These are phyloP conservation scores for Starmerella kuoi DNA, from an alignment of 805 yeast species.

Conservation along the genomic window DNA sequence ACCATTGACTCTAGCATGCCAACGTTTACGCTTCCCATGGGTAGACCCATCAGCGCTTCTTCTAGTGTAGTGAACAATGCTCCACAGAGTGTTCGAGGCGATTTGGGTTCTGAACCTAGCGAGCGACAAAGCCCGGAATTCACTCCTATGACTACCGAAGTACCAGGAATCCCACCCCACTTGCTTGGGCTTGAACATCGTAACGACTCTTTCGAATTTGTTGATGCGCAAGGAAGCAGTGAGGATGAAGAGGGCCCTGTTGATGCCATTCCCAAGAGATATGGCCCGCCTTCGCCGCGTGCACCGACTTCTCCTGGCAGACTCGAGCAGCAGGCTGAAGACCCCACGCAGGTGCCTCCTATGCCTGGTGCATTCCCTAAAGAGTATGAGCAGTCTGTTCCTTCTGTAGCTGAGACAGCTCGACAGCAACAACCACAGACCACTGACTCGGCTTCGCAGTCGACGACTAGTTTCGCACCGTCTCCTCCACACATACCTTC, in stretches of 20 bases:
- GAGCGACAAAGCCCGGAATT: slow-evolving; percentile 23
- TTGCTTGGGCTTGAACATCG: background rate
- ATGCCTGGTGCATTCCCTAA: slow-evolving; percentile 12
- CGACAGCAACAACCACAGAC: background rate
- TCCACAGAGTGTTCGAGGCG: slow-evolving; percentile 80
- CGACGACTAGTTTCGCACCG: background rate
- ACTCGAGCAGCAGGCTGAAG: background rate
- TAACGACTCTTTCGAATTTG: slow-evolving; percentile 28
- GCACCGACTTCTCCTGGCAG: background rate
- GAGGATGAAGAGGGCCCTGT: slow-evolving; percentile 21
- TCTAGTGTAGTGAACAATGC: slow-evolving; percentile 90
- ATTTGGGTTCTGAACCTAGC: slow-evolving; percentile 32
- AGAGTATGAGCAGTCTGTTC: background rate
- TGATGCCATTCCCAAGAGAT: slow-evolving; percentile 17
- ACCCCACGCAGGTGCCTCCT: background rate
- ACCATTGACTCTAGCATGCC: slow-evolving; percentile 12
- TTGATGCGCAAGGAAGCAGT: slow-evolving; percentile 25
- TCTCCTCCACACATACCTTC: background rate
- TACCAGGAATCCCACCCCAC: background rate
- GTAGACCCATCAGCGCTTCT: slow-evolving; percentile 67
- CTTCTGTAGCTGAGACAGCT: background rate
- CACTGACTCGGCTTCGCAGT: background rate
- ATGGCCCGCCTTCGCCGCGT: slow-evolving; percentile 2
- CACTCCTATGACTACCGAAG: background rate
- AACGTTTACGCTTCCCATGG: slow-evolving; percentile 35